Evolutionary conservation across 176 grass and related monocot genomes (phyloP), one percentile per base, ranked within the genome.

Genomic region (Carex myosuroides): DNA sequence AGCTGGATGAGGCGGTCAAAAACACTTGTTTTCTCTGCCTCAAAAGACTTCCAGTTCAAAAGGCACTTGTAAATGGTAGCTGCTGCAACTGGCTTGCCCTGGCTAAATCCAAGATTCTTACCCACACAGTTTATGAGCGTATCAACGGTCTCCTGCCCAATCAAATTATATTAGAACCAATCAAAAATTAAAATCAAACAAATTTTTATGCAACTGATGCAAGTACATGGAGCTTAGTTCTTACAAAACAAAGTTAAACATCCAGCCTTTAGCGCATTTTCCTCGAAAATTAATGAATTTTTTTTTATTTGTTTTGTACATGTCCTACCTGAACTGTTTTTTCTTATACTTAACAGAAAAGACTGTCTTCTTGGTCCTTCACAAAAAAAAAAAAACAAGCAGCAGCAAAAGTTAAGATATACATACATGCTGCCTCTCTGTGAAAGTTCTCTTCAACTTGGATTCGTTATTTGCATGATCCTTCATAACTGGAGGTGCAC

Each of bases 1-100:
- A 95, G 87, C 86, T 99, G 93, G 83, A 99, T 94, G 83, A 99
- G 93, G 79, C 93, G 86, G 79, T 99, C 96, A 93, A 99, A 99
- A 74, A 99, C 96, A 79, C 88, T 93, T 13, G 96, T 93, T 86
- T 89, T 99, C 60, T 99, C 96, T 41, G 96, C 93, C 86, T 99
- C 96, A 57, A 99, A 99, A 70, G 93, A 99, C 86, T 99, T 99
- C 96, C 96, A 99, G 64, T 95, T 88, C 76, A 99, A 89, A 59
- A 99, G 96, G 56, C 96, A 99, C 87, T 89, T 99, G 87, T 99
- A 99, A 84, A 95, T 99, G 35, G 91, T 95, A 83, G 93, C 85
- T 50, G 91, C 93, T 83, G 96, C 96, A 78, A 95, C 91, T 83
- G 95, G 95, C 85, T 98, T 98, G 80, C 87, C 95, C 37, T 86